Evolutionary conservation across 495 filamentous ascomycete species (phyloP).

Genomic region (Podospora pseudopauciseta): DNA sequence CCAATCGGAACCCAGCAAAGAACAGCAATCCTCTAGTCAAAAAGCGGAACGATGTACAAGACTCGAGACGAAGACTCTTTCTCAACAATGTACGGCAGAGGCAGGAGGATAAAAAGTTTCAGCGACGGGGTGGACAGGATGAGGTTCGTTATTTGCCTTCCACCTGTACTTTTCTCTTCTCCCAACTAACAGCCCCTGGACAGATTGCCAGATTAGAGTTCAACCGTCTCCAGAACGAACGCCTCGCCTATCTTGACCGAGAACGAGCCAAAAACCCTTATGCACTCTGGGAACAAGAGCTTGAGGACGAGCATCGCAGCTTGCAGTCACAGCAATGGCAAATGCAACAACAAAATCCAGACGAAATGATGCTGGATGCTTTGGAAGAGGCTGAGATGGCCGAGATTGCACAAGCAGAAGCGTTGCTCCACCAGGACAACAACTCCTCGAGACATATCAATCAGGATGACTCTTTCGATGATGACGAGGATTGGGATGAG

Average conservation of each 20-base stretch:
- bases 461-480: constrained; percentile 19
- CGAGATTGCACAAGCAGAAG: not conserved
- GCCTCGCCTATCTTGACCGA: constrained; percentile 13
- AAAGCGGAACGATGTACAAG: constrained; percentile 31
- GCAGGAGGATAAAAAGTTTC: constrained; percentile 62
- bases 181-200: constrained; percentile 16
- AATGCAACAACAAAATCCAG: not conserved
- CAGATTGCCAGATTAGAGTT: constrained; percentile 51
- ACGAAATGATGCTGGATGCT: constrained; percentile 53
- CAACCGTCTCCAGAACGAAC: constrained; percentile 36
- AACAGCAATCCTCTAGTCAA: constrained; percentile 26
- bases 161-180: not conserved
- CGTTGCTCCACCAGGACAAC: not conserved
- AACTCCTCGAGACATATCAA: not conserved
- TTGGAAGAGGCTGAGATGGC: constrained; percentile 8
- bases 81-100: constrained; percentile 71
- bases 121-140: constrained; percentile 68
- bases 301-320: constrained; percentile 39
- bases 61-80: constrained; percentile 62
- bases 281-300: constrained; percentile 34
- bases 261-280: constrained; percentile 38
- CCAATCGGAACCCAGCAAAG: constrained; percentile 15
- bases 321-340: not conserved
- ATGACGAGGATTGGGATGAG: constrained; percentile 59
- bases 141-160: constrained; percentile 52